A percentile compares a stretch with the other conserved stretches of the same genome.
phyloP scores from a whole-genome alignment of 1,284 basidiomycete species.

The Ceratobasidium sp. region DNA sequence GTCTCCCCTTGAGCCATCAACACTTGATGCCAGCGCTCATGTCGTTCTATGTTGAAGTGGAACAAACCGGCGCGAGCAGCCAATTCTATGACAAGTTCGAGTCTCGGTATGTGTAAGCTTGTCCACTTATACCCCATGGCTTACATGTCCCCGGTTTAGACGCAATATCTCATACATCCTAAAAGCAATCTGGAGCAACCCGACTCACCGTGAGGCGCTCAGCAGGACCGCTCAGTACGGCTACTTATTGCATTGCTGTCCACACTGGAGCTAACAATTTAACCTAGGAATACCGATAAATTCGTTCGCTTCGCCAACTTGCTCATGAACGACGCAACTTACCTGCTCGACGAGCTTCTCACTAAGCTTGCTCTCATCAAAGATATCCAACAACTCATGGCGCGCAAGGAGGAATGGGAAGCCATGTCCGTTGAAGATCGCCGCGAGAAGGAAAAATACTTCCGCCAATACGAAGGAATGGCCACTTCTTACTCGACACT shows the following conservation, averaged over 20 bases:
- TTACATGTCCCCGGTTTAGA: constrained; percentile 58
- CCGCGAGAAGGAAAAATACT: constrained; percentile 84
- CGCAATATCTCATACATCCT: constrained; percentile 88
- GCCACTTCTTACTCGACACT: constrained; percentile 89
- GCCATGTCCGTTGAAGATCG: constrained; percentile 76
- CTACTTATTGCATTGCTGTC: not conserved
- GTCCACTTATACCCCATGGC: constrained; percentile 27
- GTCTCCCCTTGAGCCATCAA: constrained; percentile 85
- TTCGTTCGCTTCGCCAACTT: constrained; percentile 97
- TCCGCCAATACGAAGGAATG: constrained; percentile 84
- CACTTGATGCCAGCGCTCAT: constrained; percentile 93
- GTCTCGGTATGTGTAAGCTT: constrained; percentile 27
- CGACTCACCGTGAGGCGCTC: constrained; percentile 85
- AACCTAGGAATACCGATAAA: constrained; percentile 81
- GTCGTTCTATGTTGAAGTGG: constrained; percentile 98
- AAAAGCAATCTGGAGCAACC: constrained; percentile 91
- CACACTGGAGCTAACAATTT: not conserved
- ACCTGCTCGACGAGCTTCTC: constrained; percentile 96
- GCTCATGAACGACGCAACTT: constrained; percentile 99
- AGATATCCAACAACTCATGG: constrained; percentile 87
- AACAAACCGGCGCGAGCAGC: constrained; percentile 95
- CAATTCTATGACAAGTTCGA: constrained; percentile 98
- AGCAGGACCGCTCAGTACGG: constrained; percentile 80
- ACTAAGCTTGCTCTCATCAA: constrained; percentile 91
- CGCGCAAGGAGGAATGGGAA: constrained; percentile 76